Percentiles rank a stretch among this genome's conserved stretches.
These are phyloP conservation scores for Hypholoma fasciculare DNA, from an alignment of 768 basidiomycete species.

Conservation along the genomic window DNA sequence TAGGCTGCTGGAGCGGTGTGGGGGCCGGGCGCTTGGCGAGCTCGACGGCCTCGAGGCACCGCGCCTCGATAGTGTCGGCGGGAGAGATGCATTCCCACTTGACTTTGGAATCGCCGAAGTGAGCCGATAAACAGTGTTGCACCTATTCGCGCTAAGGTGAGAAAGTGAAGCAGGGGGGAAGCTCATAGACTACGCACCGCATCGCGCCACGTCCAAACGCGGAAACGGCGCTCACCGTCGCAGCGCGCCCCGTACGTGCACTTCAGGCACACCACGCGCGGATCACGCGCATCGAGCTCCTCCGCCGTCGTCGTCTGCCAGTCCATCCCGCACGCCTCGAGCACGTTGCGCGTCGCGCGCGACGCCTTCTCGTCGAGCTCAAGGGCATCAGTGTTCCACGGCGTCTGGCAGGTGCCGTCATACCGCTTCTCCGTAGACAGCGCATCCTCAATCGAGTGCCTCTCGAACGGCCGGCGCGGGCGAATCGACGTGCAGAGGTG, in stretches of 20 bases:
- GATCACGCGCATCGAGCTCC: conserved; percentile 29
- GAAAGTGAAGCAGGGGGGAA: neutral
- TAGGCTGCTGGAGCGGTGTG: conserved; percentile 1
- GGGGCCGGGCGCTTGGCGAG: conserved; percentile 9
- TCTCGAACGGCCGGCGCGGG: neutral
- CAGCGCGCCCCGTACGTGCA: conserved; percentile 31
- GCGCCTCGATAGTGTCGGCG: conserved; percentile 22
- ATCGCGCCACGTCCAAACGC: conserved; percentile 31
- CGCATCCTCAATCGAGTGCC: conserved; percentile 9
- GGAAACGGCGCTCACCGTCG: conserved; percentile 30
- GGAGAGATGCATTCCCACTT: conserved; percentile 28
- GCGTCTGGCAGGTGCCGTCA: conserved; percentile 8
- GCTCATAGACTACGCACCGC: conserved; percentile 23
- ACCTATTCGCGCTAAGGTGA: conserved; percentile 20
- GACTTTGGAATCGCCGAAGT: conserved; percentile 27
- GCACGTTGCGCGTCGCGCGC: conserved; percentile 25
- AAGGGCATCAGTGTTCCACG: conserved; percentile 24
- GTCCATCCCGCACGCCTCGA: conserved; percentile 30
- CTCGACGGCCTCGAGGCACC: conserved; percentile 18
- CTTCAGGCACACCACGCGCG: conserved; percentile 34
- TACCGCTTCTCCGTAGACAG: conserved; percentile 14
- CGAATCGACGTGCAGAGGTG: conserved; percentile 29
- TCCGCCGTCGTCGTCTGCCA: conserved; percentile 16
- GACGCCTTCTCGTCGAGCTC: conserved; percentile 30
- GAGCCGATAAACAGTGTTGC: conserved; percentile 28